phyloP scores from a whole-genome alignment of 495 filamentous ascomycete genomes.

The Penicillium paxilli region DNA sequence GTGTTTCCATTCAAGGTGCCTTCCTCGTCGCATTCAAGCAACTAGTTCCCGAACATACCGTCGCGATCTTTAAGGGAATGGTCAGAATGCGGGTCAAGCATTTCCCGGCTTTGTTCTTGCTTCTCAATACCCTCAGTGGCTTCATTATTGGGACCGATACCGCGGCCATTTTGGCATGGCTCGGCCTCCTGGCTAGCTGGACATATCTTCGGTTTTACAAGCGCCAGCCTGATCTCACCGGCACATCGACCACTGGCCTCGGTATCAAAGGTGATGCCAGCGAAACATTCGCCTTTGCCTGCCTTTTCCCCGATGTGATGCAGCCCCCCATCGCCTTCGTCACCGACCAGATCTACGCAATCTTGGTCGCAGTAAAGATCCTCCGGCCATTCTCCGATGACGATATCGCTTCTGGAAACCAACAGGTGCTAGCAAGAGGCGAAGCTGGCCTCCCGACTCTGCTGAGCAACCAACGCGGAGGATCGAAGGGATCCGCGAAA shows the following conservation, averaged over 20 bases:
- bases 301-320: slow-evolving; percentile 88
- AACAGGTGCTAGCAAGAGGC: slow-evolving; percentile 63
- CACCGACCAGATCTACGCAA: slow-evolving; percentile 70
- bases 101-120: slow-evolving; percentile 87
- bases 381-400: slow-evolving; percentile 86
- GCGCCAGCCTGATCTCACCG: slow-evolving; percentile 63
- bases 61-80: slow-evolving; percentile 83
- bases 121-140: slow-evolving; percentile 73
- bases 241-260: slow-evolving; percentile 50
- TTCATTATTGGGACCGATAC: slow-evolving; percentile 83
- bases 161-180: slow-evolving; percentile 76
- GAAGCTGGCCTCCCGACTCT: slow-evolving; percentile 67
- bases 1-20: slow-evolving; percentile 83
- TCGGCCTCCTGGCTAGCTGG: slow-evolving; percentile 87
- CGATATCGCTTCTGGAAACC: slow-evolving; percentile 79
- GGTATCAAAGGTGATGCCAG: slow-evolving; percentile 78
- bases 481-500: slow-evolving; percentile 49
- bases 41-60: slow-evolving; percentile 96
- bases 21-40: slow-evolving; percentile 99
- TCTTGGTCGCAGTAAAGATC: slow-evolving; percentile 70
- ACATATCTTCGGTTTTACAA: slow-evolving; percentile 96
- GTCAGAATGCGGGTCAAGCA: slow-evolving; percentile 90
- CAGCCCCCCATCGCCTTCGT: slow-evolving; percentile 75
- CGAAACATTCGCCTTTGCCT: slow-evolving; percentile 92
- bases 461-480: slow-evolving; percentile 47